Evolutionary conservation across 345 rosid species (phyloP).

Genomic region (Corchorus olitorius): DNA sequence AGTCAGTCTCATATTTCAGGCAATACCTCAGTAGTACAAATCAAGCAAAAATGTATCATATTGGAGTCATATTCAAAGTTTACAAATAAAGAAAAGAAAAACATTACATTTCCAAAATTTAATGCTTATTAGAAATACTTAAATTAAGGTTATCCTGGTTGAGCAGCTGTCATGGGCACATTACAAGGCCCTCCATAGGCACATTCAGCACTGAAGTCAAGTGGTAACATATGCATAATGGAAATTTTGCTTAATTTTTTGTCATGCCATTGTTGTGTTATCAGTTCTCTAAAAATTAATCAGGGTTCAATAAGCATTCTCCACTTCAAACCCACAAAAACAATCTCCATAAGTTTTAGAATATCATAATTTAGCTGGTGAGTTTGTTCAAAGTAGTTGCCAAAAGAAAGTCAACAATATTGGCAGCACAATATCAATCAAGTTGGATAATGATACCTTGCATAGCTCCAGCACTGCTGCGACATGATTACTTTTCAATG

Average conservation of each 20-base stretch:
- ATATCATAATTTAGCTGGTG: slow-evolving; percentile 2
- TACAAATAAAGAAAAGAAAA: neutral
- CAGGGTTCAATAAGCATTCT: neutral
- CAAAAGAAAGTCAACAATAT: slow-evolving; percentile 1
- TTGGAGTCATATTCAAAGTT: neutral
- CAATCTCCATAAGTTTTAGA: neutral
- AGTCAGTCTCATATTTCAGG: slow-evolving; percentile 2
- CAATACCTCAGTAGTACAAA: slow-evolving; percentile 12
- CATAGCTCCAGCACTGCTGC: slow-evolving; percentile 81
- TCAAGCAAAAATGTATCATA: neutral
- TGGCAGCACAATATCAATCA: slow-evolving; percentile 5
- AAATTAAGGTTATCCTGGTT: no score
- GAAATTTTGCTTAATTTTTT: neutral
- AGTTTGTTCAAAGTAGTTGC: neutral
- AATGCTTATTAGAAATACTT: neutral
- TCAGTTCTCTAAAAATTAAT: slow-evolving; percentile 3
- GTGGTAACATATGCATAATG: neutral
- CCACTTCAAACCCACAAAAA: neutral
- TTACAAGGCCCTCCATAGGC: slow-evolving; percentile 1
- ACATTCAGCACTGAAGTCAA: neutral
- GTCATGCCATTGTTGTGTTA: neutral
- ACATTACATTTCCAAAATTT: neutral
- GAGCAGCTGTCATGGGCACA: neutral
- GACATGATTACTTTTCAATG: slow-evolving; percentile 65
- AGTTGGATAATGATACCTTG: slow-evolving; percentile 51